Conservation (phyloP, 1,284 basidiomycete genomes). For the Stygiomarasmius scandens region DNA sequence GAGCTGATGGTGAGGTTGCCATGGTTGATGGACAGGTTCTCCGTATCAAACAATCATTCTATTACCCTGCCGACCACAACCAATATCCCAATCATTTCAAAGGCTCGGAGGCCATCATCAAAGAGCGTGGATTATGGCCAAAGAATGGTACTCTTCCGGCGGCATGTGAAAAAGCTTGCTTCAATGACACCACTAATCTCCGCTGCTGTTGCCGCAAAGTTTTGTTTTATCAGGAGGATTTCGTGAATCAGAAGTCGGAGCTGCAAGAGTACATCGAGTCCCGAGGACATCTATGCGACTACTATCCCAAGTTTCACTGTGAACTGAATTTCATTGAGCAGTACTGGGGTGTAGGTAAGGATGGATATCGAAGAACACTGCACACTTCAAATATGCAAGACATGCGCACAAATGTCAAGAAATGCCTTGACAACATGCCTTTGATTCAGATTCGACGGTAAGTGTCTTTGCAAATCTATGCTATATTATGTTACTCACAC, state of each 20-base stretch:
- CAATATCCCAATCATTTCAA: constrained; percentile 34
- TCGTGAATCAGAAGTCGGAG: constrained; percentile 15
- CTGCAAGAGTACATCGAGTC: constrained; percentile 18
- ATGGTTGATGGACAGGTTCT: no score
- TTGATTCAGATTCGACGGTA: constrained; percentile 18
- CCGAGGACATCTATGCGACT: constrained; percentile 20
- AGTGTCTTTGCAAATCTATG: constrained; percentile 8
- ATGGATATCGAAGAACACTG: constrained; percentile 17
- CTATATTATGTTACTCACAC: no score
- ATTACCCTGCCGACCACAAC: constrained; percentile 31
- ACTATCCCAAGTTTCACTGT: constrained; percentile 29
- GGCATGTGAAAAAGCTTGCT: constrained; percentile 18
- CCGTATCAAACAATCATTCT: constrained; percentile 26
- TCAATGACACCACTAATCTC: background rate
- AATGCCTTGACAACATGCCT: constrained; percentile 17
- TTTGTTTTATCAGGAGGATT: background rate
- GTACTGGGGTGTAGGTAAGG: constrained; percentile 28
- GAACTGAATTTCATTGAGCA: constrained; percentile 31
- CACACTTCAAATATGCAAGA: constrained; percentile 13
- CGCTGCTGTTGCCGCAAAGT: background rate
- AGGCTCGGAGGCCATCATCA: constrained; percentile 34
- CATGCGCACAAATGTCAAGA: constrained; percentile 18
- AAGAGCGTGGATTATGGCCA: constrained; percentile 38
- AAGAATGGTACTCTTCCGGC: constrained; percentile 10
- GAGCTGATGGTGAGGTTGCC: constrained; percentile 8